Base-by-base conservation (phyloP, 2,329 filamentous ascomycete genomes). In the Verticillium dahliae region DNA sequence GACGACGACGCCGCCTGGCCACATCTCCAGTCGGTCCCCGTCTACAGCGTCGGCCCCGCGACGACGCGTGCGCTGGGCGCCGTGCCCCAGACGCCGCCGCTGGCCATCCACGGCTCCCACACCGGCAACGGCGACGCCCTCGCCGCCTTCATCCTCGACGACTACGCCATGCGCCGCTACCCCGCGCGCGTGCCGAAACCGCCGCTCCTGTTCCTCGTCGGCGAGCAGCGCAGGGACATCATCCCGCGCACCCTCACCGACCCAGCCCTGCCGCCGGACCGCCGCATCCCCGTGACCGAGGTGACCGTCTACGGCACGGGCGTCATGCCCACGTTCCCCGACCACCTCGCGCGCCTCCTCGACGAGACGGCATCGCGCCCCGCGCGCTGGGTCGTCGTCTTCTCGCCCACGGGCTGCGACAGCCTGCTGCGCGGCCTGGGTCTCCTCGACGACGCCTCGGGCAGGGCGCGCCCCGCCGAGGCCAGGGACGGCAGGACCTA, bases 141-240 rank as follows among this genome's bases (percentile, higher is more conserved):
- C 34, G 89, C 92, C 0, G 76, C 82, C 6, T 90, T 88, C 70
- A 97, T 99, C 60, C 80, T 96, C 6, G 76, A 86, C 2, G 90
- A 97, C 71, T 96, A 97, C 70, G 84, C 69, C 31, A 69, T 76
- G 58, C 10, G 18, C 13, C 82, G 80, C 79, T 81, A 85, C 65
- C 65, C 70, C 39, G 72, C 72, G 41, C 70, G 74, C 58, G 57
- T 71, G 11, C 68, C 67, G 14, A 85, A 86, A 68, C 86, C 85
- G 0, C 83, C 89, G 0, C 73, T 98, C 5, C 77, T 98, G 1
- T 99, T 98, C 73, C 83, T 96, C 14, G 92, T 96, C 0, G 95
- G 95, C 22, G 94, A 97, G 72, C 90, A 93, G 71, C 85, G 92
- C 60, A 81, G 95, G 55, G 95, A 98, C 72, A 86, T 97, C 66